Base-by-base conservation (phyloP, 371 early-diverging fungal genomes). In the Lichtheimia ramosa region DNA sequence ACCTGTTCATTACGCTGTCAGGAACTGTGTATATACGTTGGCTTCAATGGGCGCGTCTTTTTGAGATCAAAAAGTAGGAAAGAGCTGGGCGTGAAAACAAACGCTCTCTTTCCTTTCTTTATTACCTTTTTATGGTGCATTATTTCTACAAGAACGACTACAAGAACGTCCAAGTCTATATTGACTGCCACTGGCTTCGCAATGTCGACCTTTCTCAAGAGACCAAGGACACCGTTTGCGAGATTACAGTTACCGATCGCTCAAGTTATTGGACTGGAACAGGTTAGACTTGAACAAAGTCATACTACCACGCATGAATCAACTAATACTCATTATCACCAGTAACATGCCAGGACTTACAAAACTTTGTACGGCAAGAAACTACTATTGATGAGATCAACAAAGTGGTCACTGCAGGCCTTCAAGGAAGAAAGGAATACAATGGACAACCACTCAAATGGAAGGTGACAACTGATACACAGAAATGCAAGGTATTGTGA, bases 131-230 rank as follows among this genome's bases (percentile, higher is more conserved):
- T 34, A 56, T 56, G 46, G 40, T 49, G 2, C 62, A 61, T 48
- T 61, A 55, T 25, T 55, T 61, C 43, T 61, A 50, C 34, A 55
- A 61, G 23, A 56, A 21, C 15, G 46, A 48, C 16, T 39, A 52
- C 20, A 49, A 55, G 24, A 23, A 24, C n/a, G 23, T 42, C 42
- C 3, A 7, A 14, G 49, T 21, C 14, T 61, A 55, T 27, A 24
- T 61, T 27, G 56, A 55, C 16, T 61, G 62, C 39, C 53, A 61
- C n/a, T 61, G 62, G 62, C 12, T 55, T 0, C 48, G 49, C 23
- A 41, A 54, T 20, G 15, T 61, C 13, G 62, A 61, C n/a, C 55
- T 61, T 40, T 20, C 46, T 10, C 27, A 28, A 58, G 39, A 43
- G n/a, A 8, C 25, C 8, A 41, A 54, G 5, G 18, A 34, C n/a